These are phyloP conservation scores for Przewalskia tangutica DNA, from an alignment of 257 asterid species.

Conservation along the genomic window DNA sequence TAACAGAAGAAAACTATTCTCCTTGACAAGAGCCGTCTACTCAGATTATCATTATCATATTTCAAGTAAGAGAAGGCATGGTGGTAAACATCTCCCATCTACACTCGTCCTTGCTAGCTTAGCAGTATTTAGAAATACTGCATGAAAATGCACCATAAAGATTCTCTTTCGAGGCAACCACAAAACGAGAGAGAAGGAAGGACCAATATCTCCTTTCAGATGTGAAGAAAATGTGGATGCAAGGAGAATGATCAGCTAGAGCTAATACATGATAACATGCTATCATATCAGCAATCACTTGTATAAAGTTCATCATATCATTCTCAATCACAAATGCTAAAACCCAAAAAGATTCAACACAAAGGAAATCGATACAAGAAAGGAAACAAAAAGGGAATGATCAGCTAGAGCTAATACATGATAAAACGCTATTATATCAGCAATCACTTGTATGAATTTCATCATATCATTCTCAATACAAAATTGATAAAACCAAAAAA, in stretches of 20 bases:
- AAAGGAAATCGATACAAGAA: not conserved
- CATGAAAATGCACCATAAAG: not conserved
- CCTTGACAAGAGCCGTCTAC: not conserved
- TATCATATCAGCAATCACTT: slow-evolving; percentile 44
- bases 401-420: slow-evolving; percentile 72
- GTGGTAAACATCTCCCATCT: not conserved
- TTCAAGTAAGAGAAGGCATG: not conserved
- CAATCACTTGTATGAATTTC: slow-evolving; percentile 21
- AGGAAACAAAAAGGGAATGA: slow-evolving; percentile 12
- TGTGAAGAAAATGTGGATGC: not conserved
- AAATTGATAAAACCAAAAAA: not conserved
- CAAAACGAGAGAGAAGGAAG: not conserved
- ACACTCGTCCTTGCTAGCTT: not conserved
- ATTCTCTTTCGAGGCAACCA: not conserved
- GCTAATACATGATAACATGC: slow-evolving; percentile 54
- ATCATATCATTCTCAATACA: slow-evolving; percentile 18
- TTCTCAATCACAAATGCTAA: slow-evolving; percentile 4
- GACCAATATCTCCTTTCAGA: not conserved
- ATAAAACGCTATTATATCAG: slow-evolving; percentile 33
- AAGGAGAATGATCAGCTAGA: slow-evolving; percentile 50
- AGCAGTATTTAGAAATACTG: not conserved
- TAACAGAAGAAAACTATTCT: not conserved
- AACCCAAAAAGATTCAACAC: not conserved
- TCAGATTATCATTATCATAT: too few relatives aligned
- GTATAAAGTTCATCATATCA: slow-evolving; percentile 15